Base-by-base conservation (phyloP, 371 early-diverging fungal genomes). In the Mucor indicus region DNA sequence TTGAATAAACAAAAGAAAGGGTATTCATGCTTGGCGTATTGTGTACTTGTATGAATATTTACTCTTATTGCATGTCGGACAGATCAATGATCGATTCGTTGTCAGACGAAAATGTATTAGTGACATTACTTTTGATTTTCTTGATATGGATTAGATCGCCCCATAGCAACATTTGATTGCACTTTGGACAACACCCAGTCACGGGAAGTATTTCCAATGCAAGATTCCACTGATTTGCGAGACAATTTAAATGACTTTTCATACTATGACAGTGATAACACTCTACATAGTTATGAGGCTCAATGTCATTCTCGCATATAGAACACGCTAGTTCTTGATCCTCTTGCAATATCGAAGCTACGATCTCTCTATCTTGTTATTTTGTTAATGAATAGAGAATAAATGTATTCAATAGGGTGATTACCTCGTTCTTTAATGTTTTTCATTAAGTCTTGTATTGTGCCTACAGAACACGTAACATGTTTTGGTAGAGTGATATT, bases 141-240 rank as follows among this genome's bases (percentile, higher is more conserved):
- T n/a, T n/a, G n/a, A 35, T 42, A 17, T 42, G 44, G 10, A 60
- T 48, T 10, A 54, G 17, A 36, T 60, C 55, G 19, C 61, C 61
- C 61, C 61, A 60, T 13, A 43, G 4, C 15, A 47, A 21, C 3
- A 11, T 13, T 0, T 2, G 25, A 10, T 36, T 5, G 17, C 61
- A 60, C 9, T 36, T 39, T 10, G 47, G 48, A 21, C 61, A 60
- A 9, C 52, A 8, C 0, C 61, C 61, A 22, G 38, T 21, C 1
- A 48, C 31, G 2, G 61, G 55, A 3, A 57, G 12, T 1, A 57
- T 38, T 13, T 51, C 58, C 3, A 39, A 24, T 19, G 23, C 11
- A 6, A n/a, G 29, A 2, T 27, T 42, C 50, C 54, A 50, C 25
- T 23, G 11, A 16, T 36, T 36, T 19, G 50, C 46, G 15, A 54